Conservation (phyloP, 768 basidiomycete species). For the Termitomyces sp. region DNA sequence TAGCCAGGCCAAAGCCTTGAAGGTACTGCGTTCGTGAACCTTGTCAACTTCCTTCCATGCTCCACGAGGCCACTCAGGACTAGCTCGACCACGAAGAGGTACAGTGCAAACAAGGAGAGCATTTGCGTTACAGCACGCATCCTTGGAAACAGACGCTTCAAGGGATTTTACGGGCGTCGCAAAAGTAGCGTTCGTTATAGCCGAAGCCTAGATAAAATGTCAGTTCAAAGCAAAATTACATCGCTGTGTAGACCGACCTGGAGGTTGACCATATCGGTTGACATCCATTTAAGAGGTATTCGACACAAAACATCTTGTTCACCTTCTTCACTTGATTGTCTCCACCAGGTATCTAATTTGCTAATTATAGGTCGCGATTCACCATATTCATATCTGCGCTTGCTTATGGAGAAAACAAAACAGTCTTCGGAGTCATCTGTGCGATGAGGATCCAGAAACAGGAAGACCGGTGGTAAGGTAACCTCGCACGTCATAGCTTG, state of each 20-base stretch:
- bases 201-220: slow-evolving; percentile 38
- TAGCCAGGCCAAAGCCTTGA: slow-evolving; percentile 82
- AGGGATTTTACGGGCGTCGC: slow-evolving; percentile 54
- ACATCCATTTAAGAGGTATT: slow-evolving; percentile 63
- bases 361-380: slow-evolving; percentile 76
- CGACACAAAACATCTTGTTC: slow-evolving; percentile 47
- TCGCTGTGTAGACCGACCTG: slow-evolving; percentile 48
- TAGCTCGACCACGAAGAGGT: slow-evolving; percentile 63
- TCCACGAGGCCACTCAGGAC: slow-evolving; percentile 72
- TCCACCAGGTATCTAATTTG: slow-evolving; percentile 70
- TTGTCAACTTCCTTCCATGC: slow-evolving; percentile 81
- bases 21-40: slow-evolving; percentile 76
- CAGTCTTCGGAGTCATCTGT: slow-evolving; percentile 71
- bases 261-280: slow-evolving; percentile 40
- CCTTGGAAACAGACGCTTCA: slow-evolving; percentile 43
- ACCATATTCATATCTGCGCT: slow-evolving; percentile 72
- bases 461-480: slow-evolving; percentile 58
- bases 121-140: slow-evolving; percentile 68
- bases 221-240: not conserved
- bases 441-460: slow-evolving; percentile 84
- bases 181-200: slow-evolving; percentile 51
- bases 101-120: slow-evolving; percentile 77
- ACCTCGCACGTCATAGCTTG: slow-evolving; percentile 33
- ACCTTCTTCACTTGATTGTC: slow-evolving; percentile 52
- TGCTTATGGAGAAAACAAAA: slow-evolving; percentile 82